These are phyloP conservation scores for Colletotrichum australisinense DNA, from an alignment of 2,329 filamentous ascomycete species.

Conservation along the genomic window DNA sequence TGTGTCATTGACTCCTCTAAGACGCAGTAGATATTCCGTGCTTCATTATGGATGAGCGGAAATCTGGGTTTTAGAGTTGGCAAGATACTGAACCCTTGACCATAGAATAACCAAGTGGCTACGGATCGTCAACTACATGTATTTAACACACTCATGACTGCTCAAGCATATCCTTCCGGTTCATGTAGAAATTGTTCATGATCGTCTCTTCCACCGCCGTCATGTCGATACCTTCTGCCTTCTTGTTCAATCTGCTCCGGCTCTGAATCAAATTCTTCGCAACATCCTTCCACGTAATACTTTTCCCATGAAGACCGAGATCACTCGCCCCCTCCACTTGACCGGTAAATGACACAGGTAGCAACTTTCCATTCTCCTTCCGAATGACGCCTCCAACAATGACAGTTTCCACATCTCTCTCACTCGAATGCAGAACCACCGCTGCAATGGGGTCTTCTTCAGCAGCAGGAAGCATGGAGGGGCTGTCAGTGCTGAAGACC, in stretches of 20 bases:
- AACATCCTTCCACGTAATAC: conserved; percentile 1
- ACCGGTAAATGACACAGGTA: conserved; percentile 7
- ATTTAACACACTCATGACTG: not conserved
- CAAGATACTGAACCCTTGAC: not conserved
- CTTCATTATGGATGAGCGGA: not conserved
- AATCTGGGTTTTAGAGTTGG: not conserved
- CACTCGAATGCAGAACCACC: conserved; percentile 54
- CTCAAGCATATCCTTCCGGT: conserved; percentile 9
- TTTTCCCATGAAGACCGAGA: not conserved
- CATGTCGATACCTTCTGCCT: not conserved
- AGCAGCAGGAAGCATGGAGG: conserved; percentile 50
- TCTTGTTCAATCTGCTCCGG: conserved; percentile 1
- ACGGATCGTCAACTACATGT: not conserved
- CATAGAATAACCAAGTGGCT: not conserved
- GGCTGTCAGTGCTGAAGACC: conserved; percentile 52
- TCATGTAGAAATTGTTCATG: not conserved
- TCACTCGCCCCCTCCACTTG: not conserved
- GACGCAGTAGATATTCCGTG: too few relatives aligned
- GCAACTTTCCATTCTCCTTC: conserved; percentile 46
- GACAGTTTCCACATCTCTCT: conserved; percentile 54
- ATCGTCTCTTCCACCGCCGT: conserved; percentile 6
- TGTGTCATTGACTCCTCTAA: too few relatives aligned
- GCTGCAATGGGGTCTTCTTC: conserved; percentile 55
- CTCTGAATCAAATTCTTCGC: conserved; percentile 5
- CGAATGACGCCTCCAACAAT: conserved; percentile 54